A percentile compares a stretch with the other conserved stretches of the same genome.
Evolutionary conservation across 2,329 filamentous ascomycete genomes (phyloP).

Genomic region (Talaromyces sp.): DNA sequence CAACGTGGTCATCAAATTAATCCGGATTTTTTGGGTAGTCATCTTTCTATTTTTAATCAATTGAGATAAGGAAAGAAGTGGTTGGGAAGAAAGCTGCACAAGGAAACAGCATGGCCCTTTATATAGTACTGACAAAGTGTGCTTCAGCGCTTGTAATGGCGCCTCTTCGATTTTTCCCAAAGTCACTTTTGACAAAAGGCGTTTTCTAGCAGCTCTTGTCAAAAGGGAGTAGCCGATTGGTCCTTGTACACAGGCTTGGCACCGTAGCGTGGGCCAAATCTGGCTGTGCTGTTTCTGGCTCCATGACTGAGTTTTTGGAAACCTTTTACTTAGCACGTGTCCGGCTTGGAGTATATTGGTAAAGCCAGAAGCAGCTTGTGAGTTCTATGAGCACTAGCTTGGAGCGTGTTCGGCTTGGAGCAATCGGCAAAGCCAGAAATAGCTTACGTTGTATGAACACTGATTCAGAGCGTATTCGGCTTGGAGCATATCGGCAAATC

Average conservation of each 20-base stretch:
- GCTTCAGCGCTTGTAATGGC: not conserved
- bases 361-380: too few relatives aligned
- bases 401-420: too few relatives aligned
- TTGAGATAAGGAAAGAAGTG: not conserved
- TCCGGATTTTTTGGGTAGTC: not conserved
- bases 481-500: not conserved
- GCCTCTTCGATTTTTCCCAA: not conserved
- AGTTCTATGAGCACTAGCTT: too few relatives aligned
- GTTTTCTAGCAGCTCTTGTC: not conserved
- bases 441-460: too few relatives aligned
- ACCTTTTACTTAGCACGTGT: slow-evolving; percentile 14
- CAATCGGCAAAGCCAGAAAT: too few relatives aligned
- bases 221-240: not conserved
- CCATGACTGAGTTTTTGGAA: not conserved
- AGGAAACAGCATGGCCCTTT: not conserved
- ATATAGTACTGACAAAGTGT: slow-evolving; percentile 2
- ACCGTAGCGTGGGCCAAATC: not conserved
- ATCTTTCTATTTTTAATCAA: not conserved
- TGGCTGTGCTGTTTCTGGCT: not conserved
- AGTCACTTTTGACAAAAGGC: not conserved
- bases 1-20: not conserved
- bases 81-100: not conserved
- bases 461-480: too few relatives aligned
- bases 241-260: not conserved
- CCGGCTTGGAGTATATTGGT: not conserved